Evolutionary conservation across 257 asterid species (phyloP), one percentile per base, ranked within the genome.

Genomic region (Penstemon eatonii): DNA sequence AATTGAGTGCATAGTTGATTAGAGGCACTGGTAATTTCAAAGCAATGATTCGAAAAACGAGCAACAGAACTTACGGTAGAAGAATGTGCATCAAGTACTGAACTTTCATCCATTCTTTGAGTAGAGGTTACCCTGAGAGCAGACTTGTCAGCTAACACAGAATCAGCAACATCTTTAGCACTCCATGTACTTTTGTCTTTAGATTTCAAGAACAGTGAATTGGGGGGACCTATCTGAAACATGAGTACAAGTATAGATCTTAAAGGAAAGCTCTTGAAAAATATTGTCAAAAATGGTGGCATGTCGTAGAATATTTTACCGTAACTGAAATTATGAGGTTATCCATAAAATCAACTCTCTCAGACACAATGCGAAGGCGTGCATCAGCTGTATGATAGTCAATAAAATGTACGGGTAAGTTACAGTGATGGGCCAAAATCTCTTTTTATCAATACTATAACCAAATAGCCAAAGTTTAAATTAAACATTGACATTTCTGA

Each of bases 331-430:
- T 84, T 58, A 94, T 76, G 75, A 94, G 92, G 78, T 94, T 94
- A 68, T 94, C 95, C 8, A 78, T 56, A 78, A 94, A 76, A 72
- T 94, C 99, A 58, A 94, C 95, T 82, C 97, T 86, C 88, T 94
- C 99, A n/a, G 99, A 94, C 66, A 94, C 99, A 53, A 94, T 94
- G 50, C 97, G 96, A 15, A 94, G 99, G 55, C 97, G 97, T 53
- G 99, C 99, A 91, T 94, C 89, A 82, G 99, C 99, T 94, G 89
- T 67, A 77, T 58, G 76, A 70, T 33, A 75, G 66, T 47, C 59
- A 76, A 82, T 51, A 76, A 69, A 25, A 61, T 36, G 47, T 6
- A 36, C 33, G 40, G 69, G 72, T 76, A 68, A 63, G 75, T 61
- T 42, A 40, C 55, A 62, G 67, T 19, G 41, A 70, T 64, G 40